Conservation (phyloP, 306 rosid genomes). For the Sicyos baderoa region DNA sequence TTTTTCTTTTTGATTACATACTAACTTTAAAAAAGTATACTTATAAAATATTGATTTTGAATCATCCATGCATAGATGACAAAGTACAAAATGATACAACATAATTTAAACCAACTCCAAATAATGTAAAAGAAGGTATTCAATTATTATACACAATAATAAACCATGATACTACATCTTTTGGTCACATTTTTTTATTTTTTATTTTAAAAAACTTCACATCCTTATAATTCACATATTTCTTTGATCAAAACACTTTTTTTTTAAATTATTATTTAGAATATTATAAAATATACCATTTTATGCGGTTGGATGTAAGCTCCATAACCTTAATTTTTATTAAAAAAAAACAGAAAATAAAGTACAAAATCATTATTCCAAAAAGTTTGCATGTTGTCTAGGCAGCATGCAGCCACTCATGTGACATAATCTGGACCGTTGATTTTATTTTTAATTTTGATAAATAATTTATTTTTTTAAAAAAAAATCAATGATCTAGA, state of each 20-base stretch:
- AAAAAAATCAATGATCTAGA: no score
- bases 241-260: neutral
- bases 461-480: no score
- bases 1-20: neutral
- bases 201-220: neutral
- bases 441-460: no score
- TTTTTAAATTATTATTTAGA: neutral
- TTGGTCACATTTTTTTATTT: conserved; percentile 4
- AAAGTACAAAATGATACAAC: neutral
- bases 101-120: neutral
- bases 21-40: neutral
- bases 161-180: neutral
- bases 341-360: no score
- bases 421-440: no score
- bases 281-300: neutral
- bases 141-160: neutral
- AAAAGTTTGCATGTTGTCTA: no score
- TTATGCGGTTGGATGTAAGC: no score
- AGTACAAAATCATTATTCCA: neutral
- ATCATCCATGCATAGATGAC: neutral
- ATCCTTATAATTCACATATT: neutral
- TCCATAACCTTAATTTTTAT: no score
- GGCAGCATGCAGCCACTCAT: no score
- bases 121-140: neutral
- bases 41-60: neutral